A percentile compares a stretch with the other conserved stretches of the same genome.
phyloP scores from a whole-genome alignment of 352 stramenopile species.

The Pythium biforme region DNA sequence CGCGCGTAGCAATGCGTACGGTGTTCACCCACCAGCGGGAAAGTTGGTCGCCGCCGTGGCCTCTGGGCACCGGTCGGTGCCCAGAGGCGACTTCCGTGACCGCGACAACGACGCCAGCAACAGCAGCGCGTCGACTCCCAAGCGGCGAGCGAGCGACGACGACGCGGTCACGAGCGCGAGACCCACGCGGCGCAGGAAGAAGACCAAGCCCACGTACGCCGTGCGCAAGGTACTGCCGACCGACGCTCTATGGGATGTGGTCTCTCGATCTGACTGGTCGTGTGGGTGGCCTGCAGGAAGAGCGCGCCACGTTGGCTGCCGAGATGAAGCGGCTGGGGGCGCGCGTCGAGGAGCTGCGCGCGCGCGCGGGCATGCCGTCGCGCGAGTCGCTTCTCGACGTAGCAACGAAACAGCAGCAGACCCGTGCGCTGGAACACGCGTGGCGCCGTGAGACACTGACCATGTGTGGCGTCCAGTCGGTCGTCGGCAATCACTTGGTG shows the following conservation, averaged over 20 bases:
- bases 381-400: neutral
- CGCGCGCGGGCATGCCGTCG: conserved; percentile 9
- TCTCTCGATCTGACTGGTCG: too few relatives aligned
- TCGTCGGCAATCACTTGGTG: conserved; percentile 13
- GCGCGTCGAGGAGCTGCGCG: neutral
- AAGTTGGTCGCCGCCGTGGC: too few relatives aligned
- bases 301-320: conserved; percentile 4
- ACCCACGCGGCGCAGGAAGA: neutral
- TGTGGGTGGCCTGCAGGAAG: neutral
- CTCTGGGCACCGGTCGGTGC: too few relatives aligned
- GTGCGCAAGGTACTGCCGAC: conserved; percentile 14
- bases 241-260: too few relatives aligned
- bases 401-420: neutral
- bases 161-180: neutral
- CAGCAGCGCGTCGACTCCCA: neutral
- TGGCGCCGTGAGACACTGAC: neutral
- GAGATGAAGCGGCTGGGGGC: conserved; percentile 7
- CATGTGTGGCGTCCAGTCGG: conserved; percentile 13
- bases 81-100: neutral
- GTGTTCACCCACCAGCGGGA: too few relatives aligned
- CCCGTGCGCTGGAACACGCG: conserved; percentile 7
- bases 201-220: conserved; percentile 7
- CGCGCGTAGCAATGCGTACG: neutral
- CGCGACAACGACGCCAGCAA: neutral
- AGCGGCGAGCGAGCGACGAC: neutral